Conservation (phyloP, 139 green algal species). For the Pseudopediastrum boryanum region DNA sequence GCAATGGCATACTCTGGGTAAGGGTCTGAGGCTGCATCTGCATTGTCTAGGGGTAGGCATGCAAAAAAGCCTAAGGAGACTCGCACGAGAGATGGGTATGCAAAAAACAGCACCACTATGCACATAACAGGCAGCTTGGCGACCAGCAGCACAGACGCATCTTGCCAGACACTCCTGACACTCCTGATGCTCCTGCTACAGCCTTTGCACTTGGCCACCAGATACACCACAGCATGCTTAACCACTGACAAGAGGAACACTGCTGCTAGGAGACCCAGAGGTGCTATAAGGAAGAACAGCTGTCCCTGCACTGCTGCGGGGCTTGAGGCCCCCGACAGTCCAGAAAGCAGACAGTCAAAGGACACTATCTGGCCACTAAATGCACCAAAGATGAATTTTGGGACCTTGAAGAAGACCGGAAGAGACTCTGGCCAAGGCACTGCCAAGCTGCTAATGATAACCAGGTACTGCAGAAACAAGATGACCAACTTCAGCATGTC, state of each 20-base stretch:
- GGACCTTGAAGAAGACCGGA: neutral
- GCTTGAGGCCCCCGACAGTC: neutral
- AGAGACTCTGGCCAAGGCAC: slow-evolving; percentile 2
- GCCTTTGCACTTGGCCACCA: neutral
- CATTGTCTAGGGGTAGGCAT: neutral
- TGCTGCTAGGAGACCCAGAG: neutral
- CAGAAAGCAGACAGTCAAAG: neutral
- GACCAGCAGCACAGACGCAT: too few species aligned
- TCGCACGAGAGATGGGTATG: neutral
- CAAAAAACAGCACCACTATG: neutral
- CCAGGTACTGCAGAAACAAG: slow-evolving; percentile 2
- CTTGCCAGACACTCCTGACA: too few species aligned
- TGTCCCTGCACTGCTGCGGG: neutral
- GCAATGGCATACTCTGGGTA: slow-evolving; percentile 10
- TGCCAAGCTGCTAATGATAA: neutral
- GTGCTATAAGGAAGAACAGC: neutral
- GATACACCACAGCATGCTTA: neutral
- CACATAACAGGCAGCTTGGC: neutral
- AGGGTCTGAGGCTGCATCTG: neutral
- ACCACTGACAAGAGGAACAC: neutral
- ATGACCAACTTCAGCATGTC: too few species aligned
- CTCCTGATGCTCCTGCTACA: neutral
- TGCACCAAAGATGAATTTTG: neutral
- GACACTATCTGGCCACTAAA: neutral
- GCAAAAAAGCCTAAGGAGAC: neutral